Conservation (phyloP, 345 rosid genomes). For the Syzygium oleosum region DNA sequence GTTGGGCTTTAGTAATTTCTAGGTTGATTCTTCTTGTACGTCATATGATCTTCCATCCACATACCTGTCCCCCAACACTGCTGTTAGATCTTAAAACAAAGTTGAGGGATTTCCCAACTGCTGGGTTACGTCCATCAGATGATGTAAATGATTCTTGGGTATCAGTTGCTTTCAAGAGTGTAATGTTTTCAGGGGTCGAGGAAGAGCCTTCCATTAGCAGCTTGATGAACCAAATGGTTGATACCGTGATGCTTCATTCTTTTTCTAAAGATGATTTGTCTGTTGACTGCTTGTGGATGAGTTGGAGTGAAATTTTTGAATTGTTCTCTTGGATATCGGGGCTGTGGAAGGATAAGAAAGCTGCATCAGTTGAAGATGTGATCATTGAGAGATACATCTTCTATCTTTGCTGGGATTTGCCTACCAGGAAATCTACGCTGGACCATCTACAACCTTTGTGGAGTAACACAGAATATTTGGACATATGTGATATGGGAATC, state of each 20-base stretch:
- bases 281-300: conserved; percentile 38
- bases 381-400: conserved; percentile 85
- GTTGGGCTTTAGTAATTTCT: conserved; percentile 84
- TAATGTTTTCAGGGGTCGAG: conserved; percentile 46
- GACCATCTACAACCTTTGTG: conserved; percentile 27
- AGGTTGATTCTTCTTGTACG: conserved; percentile 78
- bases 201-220: conserved; percentile 40
- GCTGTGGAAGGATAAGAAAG: conserved; percentile 69
- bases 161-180: conserved; percentile 36
- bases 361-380: conserved; percentile 66
- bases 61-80: conserved; percentile 61
- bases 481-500: conserved; percentile 31
- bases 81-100: conserved; percentile 62
- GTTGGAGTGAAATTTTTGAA: conserved; percentile 39
- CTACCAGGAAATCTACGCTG: conserved; percentile 20
- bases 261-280: conserved; percentile 40
- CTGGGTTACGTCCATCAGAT: conserved; percentile 27
- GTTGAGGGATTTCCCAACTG: conserved; percentile 58
- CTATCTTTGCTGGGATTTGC: conserved; percentile 75
- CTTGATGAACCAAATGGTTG: conserved; percentile 66
- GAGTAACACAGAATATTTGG: conserved; percentile 31
- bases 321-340: conserved; percentile 58
- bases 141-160: conserved; percentile 57
- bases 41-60: conserved; percentile 69
- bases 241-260: conserved; percentile 47